These are phyloP conservation scores for Tolypocladium guangdongense DNA, from an alignment of 2,329 filamentous ascomycete species.

Conservation along the genomic window DNA sequence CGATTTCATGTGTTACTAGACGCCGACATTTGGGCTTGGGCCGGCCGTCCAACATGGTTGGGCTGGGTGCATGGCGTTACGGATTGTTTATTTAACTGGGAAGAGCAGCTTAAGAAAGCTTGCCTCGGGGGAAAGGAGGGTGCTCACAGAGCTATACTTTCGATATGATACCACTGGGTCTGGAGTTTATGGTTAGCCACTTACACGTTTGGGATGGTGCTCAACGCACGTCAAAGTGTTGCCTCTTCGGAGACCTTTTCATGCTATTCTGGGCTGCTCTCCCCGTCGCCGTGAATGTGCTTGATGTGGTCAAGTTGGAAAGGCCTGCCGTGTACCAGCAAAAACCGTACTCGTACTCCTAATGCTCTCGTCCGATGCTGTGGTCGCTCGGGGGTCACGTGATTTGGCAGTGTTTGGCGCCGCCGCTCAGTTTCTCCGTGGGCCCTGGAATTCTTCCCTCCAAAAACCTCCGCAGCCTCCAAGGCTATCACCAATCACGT, in stretches of 20 bases:
- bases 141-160: conserved; percentile 9
- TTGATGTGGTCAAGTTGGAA: conserved; percentile 3
- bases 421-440: neutral
- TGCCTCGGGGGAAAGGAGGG: conserved; percentile 5
- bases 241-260: neutral
- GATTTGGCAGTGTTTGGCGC: conserved; percentile 11
- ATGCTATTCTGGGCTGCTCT: neutral
- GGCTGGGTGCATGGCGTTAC: conserved; percentile 3
- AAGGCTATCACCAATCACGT: conserved; percentile 22
- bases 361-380: too few species aligned
- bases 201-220: neutral
- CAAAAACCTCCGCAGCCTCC: conserved; percentile 2
- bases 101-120: neutral
- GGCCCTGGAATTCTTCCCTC: conserved; percentile 4
- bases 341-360: neutral
- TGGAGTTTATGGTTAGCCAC: conserved; percentile 15
- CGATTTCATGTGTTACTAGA: conserved; percentile 1
- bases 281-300: conserved; percentile 3
- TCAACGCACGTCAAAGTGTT: neutral
- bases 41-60: neutral
- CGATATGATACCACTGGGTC: conserved; percentile 26
- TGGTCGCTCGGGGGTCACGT: conserved; percentile 18
- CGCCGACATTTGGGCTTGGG: neutral
- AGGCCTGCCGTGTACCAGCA: neutral
- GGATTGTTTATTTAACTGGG: neutral